phyloP scores from a whole-genome alignment of 805 yeast genomes.

The Monosporozyma solicola region DNA sequence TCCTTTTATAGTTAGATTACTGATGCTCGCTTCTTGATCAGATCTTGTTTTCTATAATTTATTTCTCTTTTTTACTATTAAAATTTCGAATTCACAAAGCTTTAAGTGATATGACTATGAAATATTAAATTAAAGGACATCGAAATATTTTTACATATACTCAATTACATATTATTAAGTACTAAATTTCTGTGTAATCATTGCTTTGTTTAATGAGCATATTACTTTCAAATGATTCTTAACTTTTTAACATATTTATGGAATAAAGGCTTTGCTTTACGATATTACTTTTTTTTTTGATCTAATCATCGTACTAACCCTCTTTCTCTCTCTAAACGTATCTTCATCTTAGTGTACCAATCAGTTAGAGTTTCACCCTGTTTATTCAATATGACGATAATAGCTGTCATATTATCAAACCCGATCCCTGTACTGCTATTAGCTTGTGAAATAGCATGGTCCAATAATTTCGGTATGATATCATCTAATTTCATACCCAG shows the following conservation, averaged over 20 bases:
- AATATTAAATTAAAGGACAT: not conserved
- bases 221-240: not conserved
- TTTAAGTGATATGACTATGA: too few relatives aligned
- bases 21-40: too few relatives aligned
- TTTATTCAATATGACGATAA: conserved; percentile 56
- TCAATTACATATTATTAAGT: not conserved
- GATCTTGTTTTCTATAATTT: too few relatives aligned
- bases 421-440: conserved; percentile 70
- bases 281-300: not conserved
- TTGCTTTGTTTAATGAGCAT: too few relatives aligned
- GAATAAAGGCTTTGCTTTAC: not conserved
- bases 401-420: conserved; percentile 72
- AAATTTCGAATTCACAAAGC: too few relatives aligned
- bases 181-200: not conserved
- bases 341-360: conserved; percentile 52
- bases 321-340: conserved; percentile 31
- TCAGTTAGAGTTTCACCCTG: conserved; percentile 36
- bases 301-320: conserved; percentile 10
- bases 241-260: not conserved
- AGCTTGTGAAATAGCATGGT: conserved; percentile 62
- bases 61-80: too few relatives aligned
- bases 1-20: too few relatives aligned
- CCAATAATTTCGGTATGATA: conserved; percentile 50
- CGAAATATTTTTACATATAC: not conserved
- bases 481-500: conserved; percentile 50